These are phyloP conservation scores for Sesbania bispinosa DNA, from an alignment of 306 rosid genomes.

Conservation along the genomic window DNA sequence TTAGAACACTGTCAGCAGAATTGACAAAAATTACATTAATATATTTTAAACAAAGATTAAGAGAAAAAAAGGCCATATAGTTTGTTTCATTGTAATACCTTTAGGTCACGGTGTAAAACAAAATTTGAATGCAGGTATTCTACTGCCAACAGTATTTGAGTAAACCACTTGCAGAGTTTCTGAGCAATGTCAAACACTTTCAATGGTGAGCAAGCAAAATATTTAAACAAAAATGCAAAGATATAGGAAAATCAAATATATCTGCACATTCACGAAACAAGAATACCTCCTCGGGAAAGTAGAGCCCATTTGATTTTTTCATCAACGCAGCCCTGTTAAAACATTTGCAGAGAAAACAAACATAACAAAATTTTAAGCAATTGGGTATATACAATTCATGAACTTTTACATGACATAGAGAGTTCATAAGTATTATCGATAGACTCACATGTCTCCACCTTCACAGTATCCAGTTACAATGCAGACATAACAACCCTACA, in stretches of 20 bases:
- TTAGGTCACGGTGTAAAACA: slow-evolving; percentile 89
- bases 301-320: slow-evolving; percentile 81
- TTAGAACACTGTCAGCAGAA: slow-evolving; percentile 78
- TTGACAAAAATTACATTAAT: slow-evolving; percentile 23
- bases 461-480: slow-evolving; percentile 97
- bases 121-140: slow-evolving; percentile 80
- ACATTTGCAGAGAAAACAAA: slow-evolving; percentile 8
- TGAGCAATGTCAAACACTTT: slow-evolving; percentile 37
- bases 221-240: not conserved
- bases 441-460: slow-evolving; percentile 98
- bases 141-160: slow-evolving; percentile 82
- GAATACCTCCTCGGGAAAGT: slow-evolving; percentile 88
- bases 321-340: slow-evolving; percentile 77
- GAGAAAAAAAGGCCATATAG: not conserved
- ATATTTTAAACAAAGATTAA: not conserved
- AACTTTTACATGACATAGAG: not conserved
- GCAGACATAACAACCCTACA: slow-evolving; percentile 98
- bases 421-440: not conserved
- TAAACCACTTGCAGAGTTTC: slow-evolving; percentile 94
- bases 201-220: slow-evolving; percentile 24
- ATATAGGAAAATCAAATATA: not conserved
- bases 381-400: not conserved
- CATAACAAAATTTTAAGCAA: not conserved
- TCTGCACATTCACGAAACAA: slow-evolving; percentile 9
- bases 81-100: slow-evolving; percentile 43